phyloP scores from a whole-genome alignment of 2,329 filamentous ascomycete species.

The Spiromastix sp. region DNA sequence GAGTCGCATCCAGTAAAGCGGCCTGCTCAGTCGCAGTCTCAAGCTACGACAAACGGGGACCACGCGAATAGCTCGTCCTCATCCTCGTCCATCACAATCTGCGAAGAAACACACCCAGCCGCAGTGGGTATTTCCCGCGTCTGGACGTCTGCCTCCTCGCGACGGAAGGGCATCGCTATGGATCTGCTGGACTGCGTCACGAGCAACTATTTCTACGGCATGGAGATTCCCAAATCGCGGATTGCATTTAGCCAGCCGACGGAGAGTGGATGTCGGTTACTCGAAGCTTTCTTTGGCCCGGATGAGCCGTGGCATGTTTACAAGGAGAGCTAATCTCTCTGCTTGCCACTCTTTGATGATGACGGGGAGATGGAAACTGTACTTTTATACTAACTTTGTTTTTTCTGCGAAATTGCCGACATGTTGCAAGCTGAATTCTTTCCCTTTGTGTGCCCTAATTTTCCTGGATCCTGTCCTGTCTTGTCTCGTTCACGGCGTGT shows the following conservation, averaged over 20 bases:
- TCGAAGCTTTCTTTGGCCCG: slow-evolving; percentile 47
- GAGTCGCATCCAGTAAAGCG: slow-evolving; percentile 43
- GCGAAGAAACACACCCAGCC: slow-evolving; percentile 34
- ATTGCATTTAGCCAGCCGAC: slow-evolving; percentile 60
- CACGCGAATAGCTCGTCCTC: slow-evolving; percentile 10
- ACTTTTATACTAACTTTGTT: too few relatives aligned
- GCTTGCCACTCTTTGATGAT: too few relatives aligned
- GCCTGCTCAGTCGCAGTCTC: slow-evolving; percentile 9
- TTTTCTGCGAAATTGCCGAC: too few relatives aligned
- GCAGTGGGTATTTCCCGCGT: slow-evolving; percentile 55
- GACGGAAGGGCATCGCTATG: slow-evolving; percentile 48
- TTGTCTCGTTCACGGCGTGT: too few relatives aligned
- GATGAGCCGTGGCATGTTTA: slow-evolving; percentile 52
- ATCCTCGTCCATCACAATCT: slow-evolving; percentile 37
- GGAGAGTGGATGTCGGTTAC: slow-evolving; percentile 47
- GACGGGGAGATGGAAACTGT: too few relatives aligned
- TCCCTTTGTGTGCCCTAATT: too few relatives aligned
- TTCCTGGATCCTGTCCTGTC: too few relatives aligned
- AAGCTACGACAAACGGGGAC: slow-evolving; percentile 14
- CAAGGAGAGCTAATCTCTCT: slow-evolving; percentile 29
- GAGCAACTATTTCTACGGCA: slow-evolving; percentile 45
- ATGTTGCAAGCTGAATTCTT: too few relatives aligned
- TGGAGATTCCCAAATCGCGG: slow-evolving; percentile 43
- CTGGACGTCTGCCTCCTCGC: slow-evolving; percentile 50
- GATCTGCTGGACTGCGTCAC: slow-evolving; percentile 47